phyloP scores from a whole-genome alignment of 2,329 filamentous ascomycete genomes.

The Aspergillus pseudoglaucus region DNA sequence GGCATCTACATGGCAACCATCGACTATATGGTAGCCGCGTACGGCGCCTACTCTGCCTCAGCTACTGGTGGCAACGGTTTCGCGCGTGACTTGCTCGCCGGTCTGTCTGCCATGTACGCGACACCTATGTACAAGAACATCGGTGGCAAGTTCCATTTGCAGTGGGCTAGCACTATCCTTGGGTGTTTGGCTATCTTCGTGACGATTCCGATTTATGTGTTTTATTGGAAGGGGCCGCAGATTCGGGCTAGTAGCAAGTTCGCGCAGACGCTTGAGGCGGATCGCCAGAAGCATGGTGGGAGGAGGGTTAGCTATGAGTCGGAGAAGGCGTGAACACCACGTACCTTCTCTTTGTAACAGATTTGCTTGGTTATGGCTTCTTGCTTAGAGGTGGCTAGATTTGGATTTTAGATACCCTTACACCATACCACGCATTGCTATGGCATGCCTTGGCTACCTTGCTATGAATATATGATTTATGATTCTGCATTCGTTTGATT shows the following conservation, averaged over 20 bases:
- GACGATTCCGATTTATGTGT: slow-evolving; percentile 48
- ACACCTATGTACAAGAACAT: slow-evolving; percentile 56
- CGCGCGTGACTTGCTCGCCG: slow-evolving; percentile 65
- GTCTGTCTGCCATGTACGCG: slow-evolving; percentile 62
- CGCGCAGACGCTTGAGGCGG: slow-evolving; percentile 36
- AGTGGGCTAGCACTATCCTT: slow-evolving; percentile 50
- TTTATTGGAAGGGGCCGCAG: slow-evolving; percentile 51
- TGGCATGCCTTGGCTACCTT: neutral
- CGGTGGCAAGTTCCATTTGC: slow-evolving; percentile 38
- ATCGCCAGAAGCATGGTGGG: slow-evolving; percentile 13
- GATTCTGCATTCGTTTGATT: neutral
- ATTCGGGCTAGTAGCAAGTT: slow-evolving; percentile 49
- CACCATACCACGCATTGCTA: neutral
- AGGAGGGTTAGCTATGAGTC: slow-evolving; percentile 13
- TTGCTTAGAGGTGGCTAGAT: neutral
- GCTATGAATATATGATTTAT: neutral
- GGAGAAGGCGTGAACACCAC: slow-evolving; percentile 7
- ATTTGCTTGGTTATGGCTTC: neutral
- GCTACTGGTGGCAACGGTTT: slow-evolving; percentile 72
- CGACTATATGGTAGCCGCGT: slow-evolving; percentile 70
- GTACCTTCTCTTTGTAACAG: neutral
- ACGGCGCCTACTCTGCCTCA: slow-evolving; percentile 66
- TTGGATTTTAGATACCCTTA: neutral
- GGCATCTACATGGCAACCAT: slow-evolving; percentile 70
- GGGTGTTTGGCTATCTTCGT: slow-evolving; percentile 46